Evolutionary conservation across 2,329 filamentous ascomycete genomes (phyloP).

Genomic region (Sclerotinia minor): DNA sequence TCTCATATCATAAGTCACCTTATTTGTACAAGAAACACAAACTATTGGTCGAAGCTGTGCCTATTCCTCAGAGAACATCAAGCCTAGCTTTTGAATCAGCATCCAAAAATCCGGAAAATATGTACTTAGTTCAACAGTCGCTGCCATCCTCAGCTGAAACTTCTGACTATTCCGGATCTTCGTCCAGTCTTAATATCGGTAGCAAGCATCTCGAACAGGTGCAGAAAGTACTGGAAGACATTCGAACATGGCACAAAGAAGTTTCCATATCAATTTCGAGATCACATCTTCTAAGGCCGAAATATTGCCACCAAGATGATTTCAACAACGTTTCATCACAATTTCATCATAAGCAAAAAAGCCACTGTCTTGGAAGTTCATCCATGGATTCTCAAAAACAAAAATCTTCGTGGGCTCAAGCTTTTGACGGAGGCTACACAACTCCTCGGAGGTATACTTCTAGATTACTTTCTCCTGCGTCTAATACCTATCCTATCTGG

Average conservation of each 20-base stretch:
- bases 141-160: not conserved
- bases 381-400: not conserved
- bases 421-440: not conserved
- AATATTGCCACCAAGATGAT: not conserved
- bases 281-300: not conserved
- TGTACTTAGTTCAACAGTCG: not conserved
- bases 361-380: not conserved
- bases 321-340: not conserved
- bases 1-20: slow-evolving; percentile 4
- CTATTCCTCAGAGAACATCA: slow-evolving; percentile 18
- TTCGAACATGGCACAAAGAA: slow-evolving; percentile 16
- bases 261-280: slow-evolving; percentile 21
- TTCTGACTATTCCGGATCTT: not conserved
- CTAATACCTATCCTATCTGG: not conserved
- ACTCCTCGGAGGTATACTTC: slow-evolving; percentile 4
- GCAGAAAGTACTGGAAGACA: slow-evolving; percentile 23
- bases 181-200: slow-evolving; percentile 1
- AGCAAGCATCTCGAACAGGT: slow-evolving; percentile 20
- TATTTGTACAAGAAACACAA: slow-evolving; percentile 8
- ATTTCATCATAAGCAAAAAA: not conserved
- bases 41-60: not conserved
- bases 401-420: not conserved
- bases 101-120: not conserved
- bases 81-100: slow-evolving; percentile 7
- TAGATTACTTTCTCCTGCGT: slow-evolving; percentile 1